Evolutionary conservation across 768 basidiomycete genomes (phyloP).

Genomic region (Mycena belliarum): DNA sequence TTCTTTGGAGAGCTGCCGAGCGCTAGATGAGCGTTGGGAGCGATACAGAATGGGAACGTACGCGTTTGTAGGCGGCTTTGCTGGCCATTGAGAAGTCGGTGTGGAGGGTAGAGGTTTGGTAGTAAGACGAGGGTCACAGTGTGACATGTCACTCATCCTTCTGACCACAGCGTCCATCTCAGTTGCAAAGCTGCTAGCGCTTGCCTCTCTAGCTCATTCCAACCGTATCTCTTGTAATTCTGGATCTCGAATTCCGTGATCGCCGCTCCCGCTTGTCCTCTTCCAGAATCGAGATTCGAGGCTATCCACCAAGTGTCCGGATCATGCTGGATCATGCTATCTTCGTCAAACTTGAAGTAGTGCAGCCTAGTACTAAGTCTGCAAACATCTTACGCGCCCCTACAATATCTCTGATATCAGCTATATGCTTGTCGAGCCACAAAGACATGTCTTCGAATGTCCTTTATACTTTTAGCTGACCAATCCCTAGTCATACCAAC

Average conservation of each 20-base stretch:
- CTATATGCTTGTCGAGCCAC: too few species aligned
- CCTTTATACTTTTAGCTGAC: too few species aligned
- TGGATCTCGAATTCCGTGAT: conserved; percentile 5
- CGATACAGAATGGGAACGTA: conserved; percentile 31
- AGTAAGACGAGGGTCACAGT: neutral
- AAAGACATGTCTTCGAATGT: too few species aligned
- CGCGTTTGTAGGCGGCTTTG: conserved; percentile 86
- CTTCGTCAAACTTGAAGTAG: too few species aligned
- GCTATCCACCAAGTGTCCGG: too few species aligned
- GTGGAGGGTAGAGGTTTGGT: conserved; percentile 10
- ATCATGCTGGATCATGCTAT: too few species aligned
- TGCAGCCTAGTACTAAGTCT: too few species aligned
- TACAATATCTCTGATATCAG: too few species aligned
- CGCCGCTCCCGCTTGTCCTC: neutral
- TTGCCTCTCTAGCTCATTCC: neutral
- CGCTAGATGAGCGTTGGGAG: conserved; percentile 1
- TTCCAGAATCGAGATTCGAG: too few species aligned
- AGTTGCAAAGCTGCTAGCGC: neutral
- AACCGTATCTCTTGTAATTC: neutral
- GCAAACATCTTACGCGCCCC: too few species aligned
- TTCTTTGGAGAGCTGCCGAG: conserved; percentile 75
- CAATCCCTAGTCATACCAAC: too few species aligned
- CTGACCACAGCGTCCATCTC: neutral
- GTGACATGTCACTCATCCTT: neutral
- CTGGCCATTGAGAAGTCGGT: conserved; percentile 60